A percentile compares a stretch with the other conserved stretches of the same genome.
These are phyloP conservation scores for Wallacemonas sp. DNA, from an alignment of 208 protist genomes.

Conservation along the genomic window DNA sequence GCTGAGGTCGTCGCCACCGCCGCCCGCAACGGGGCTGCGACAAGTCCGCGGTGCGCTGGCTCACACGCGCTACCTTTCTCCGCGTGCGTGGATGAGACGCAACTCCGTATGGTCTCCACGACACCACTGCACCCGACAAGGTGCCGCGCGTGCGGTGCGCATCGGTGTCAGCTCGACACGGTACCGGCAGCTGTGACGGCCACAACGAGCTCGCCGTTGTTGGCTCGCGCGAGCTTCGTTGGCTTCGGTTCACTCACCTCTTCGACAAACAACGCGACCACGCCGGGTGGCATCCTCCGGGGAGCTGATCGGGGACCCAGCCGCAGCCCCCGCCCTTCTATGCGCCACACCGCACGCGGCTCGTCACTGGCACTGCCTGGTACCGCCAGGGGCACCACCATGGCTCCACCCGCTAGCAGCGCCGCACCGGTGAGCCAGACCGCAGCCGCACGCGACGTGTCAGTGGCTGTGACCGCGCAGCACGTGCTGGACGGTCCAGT, in stretches of 20 bases:
- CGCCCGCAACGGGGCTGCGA: too few species aligned
- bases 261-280: too few species aligned
- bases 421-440: too few species aligned
- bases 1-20: too few species aligned
- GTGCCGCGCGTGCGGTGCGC: neutral
- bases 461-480: slow-evolving; percentile 7
- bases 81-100: neutral
- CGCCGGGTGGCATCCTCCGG: too few species aligned
- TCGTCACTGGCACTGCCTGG: too few species aligned
- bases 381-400: neutral
- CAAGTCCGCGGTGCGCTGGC: too few species aligned
- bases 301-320: too few species aligned
- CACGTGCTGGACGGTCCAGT: slow-evolving; percentile 8
- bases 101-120: slow-evolving; percentile 2
- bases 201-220: too few species aligned
- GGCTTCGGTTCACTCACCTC: too few species aligned
- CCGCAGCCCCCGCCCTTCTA: neutral
- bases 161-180: neutral
- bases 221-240: too few species aligned
- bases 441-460: neutral
- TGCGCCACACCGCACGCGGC: neutral
- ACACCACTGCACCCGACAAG: slow-evolving; percentile 3
- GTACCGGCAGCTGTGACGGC: neutral
- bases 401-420: too few species aligned
- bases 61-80: neutral